Base-by-base conservation (phyloP, 2,329 filamentous ascomycete species). In the Penicillium olsonii region DNA sequence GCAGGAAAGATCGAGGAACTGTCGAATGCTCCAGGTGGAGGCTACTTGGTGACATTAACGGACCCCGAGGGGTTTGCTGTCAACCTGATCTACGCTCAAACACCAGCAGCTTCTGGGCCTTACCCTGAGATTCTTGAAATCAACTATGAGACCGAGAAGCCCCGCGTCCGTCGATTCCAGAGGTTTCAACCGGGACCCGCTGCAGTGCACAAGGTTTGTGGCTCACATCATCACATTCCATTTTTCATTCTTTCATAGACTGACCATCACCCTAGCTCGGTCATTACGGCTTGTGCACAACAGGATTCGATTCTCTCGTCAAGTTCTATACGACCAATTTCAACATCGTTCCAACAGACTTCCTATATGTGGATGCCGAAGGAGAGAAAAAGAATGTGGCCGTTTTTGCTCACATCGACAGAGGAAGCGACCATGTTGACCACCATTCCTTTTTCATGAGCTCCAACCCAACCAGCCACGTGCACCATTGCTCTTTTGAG, bases 371-470 rank as follows among this genome's bases (percentile, higher is more conserved):
- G 2, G 54, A 60, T n/a, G 49, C 47, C 8, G 53, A 48, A 2
- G 53, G 42, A 3, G 35, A 44, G 2, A 58, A 56, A 15, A 62
- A 60, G 14, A 62, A 65, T 33, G 67, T 70, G 15, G 72, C 75
- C 0, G 60, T 72, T 9, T 82, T 82, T 59, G 67, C 69, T 1
- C 78, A 80, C 50, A 71, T 82, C 42, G 79, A 82, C 52, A 69
- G 73, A 0, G 79, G 78, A 0, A 59, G 67, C 0, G 64, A 68
- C 0, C 69, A 70, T 18, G 73, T 76, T 0, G 79, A 82, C 57
- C 80, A 82, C 54, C 80, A 82, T 52, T 72, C 69, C 5, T 77
- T 82, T 48, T 82, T 82, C 68, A 68, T 82, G 55, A 63, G 52
- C 15, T 55, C 58, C 0, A 61, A 62, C n/a, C 39, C 52, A 0